These are phyloP conservation scores for Zasmidium citrigriseum DNA, from an alignment of 2,329 filamentous ascomycete species.

Conservation along the genomic window DNA sequence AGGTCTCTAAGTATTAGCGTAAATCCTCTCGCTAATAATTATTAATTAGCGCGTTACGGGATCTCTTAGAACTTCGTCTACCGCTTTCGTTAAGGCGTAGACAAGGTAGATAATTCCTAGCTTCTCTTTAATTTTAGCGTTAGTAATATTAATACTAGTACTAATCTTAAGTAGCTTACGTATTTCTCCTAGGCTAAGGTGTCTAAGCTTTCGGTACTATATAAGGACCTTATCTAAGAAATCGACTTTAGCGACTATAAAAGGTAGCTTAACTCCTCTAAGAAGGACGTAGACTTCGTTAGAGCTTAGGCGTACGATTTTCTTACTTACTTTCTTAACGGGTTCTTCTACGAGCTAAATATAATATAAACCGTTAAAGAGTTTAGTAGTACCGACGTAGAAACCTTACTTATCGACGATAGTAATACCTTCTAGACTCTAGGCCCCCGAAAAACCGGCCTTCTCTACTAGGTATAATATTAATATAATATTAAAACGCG, in stretches of 20 bases:
- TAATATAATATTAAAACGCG: slow-evolving; percentile 7
- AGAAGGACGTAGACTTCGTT: neutral
- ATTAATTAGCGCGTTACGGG: neutral
- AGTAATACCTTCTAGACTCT: slow-evolving; percentile 2
- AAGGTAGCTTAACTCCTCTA: neutral
- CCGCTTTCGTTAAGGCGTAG: neutral
- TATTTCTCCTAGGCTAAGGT: slow-evolving; percentile 1
- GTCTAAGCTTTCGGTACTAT: slow-evolving; percentile 4
- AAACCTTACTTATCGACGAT: slow-evolving; percentile 3
- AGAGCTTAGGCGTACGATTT: neutral
- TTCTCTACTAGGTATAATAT: slow-evolving; percentile 2
- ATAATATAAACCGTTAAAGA: slow-evolving; percentile 2
- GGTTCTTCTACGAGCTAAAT: neutral
- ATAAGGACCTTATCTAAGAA: slow-evolving; percentile 1
- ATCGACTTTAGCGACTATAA: neutral
- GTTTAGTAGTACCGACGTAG: neutral
- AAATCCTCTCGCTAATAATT: neutral
- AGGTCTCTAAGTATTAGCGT: slow-evolving; percentile 2
- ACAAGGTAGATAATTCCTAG: slow-evolving; percentile 2
- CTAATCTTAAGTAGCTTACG: slow-evolving; percentile 5
- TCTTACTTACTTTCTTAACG: neutral
- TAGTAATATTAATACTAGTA: neutral
- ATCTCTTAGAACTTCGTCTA: slow-evolving; percentile 1
- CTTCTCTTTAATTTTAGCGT: slow-evolving; percentile 3
- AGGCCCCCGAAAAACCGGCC: neutral